Evolutionary conservation across 495 filamentous ascomycete genomes (phyloP), one percentile per base, ranked within the genome.

Genomic region (Trichocladium uniseriatum): DNA sequence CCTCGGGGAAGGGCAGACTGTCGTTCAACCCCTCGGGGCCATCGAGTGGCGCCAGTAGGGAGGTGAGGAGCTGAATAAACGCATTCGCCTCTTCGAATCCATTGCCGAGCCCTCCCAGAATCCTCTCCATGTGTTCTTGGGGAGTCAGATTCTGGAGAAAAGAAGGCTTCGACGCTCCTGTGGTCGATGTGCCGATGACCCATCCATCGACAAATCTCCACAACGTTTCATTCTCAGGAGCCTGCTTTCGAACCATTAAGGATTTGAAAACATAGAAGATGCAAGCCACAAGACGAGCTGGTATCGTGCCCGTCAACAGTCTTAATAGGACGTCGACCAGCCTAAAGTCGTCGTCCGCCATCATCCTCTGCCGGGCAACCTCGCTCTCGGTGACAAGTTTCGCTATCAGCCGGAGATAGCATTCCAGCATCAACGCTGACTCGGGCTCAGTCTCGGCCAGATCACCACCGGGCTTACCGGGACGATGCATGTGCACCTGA

Each of bases 351-450:
- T 78, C 67, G 55, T 84, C 78, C n/a, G 75, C 65, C 11, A 89
- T 61, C 50, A 94, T 69, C 70, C 80, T 91, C 24, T 73, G 63
- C 49, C 88, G 71, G 8, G 86, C 83, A n/a, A 67, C 60, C 34
- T 71, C 68, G 60, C 86, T 89, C 53, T 87, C 73, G 10, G 74
- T 69, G 40, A 79, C 82, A 21, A 96, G 66, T 60, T 91, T 87
- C 4, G 85, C 78, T 49, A 94, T 86, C 6, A 99, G 73, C 9
- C 89, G 80, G 32, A 99, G 73, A 59, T 95, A 95, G 53, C 86
- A 89, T 60, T 95, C 89, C 27, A 97, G 72, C 87, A 96, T 95
- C 57, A 92, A 80, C 14, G 80, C 79, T 39, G 84, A 86, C 63
- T 98, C 94, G 19, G 87, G 89, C 61, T 94, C 84, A n/a, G 77